Evolutionary conservation across 2,329 filamentous ascomycete species (phyloP), one percentile per base, ranked within the genome.

Genomic region (Epichloe glyceriae): DNA sequence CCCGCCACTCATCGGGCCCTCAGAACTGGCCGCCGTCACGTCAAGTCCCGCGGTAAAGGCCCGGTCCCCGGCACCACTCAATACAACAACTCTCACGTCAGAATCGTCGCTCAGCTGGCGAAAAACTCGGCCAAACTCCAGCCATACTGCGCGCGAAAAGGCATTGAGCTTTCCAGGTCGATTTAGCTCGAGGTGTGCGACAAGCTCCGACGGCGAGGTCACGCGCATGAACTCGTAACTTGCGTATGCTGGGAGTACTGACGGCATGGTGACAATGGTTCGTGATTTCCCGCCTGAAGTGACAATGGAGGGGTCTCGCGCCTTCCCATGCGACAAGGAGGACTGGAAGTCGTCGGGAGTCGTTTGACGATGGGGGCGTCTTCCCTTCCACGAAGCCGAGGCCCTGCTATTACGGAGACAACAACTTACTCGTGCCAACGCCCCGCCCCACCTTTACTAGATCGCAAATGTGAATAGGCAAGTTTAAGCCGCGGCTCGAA

Each of bases 181-280:
- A 72, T 94, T 90, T 70, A 95, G 95, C 69, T 96, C 85, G 53
- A 97, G 85, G 65, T 95, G 88, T n/a, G 83, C 86, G 46, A 96
- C 83, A 70, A 82, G 82, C 61, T 83, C 76, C 38, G 70, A 62
- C 0, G 89, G 87, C 41, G 81, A 82, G n/a, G 78, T 80, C 58
- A 94, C 74, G 57, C 82, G 80, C 76, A 88, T 89, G 73, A 86
- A 74, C 58, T 83, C 71, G 69, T 79, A 83, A 37, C 58, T 56
- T 63, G 78, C 76, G 49, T 63, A 66, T 19, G 60, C 53, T 15
- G 67, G 56, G 12, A 61, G 57, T 8, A 58, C 54, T 7, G 45
- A 19, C 8, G n/a, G 11, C 48, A 45, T 50, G 40, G 17, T 42
- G 14, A 17, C 8, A 6, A 34, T 38, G 17, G 14, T 20, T 6